Conservation (phyloP, 2,329 filamentous ascomycete genomes). For the Pseudogymnoascus sp. region DNA sequence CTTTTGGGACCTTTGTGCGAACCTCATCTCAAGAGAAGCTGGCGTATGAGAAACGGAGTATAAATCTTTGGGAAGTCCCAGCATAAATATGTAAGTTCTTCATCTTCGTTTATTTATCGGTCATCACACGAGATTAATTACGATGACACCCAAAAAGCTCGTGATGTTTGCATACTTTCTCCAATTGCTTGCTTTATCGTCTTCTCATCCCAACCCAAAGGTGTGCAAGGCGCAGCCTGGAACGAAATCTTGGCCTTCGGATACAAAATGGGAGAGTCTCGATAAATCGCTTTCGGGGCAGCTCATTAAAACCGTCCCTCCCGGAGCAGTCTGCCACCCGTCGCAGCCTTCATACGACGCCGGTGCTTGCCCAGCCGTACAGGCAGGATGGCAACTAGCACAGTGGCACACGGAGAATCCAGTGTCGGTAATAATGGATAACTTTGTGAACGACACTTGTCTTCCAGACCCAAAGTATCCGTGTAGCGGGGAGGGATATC, state of each 20-base stretch:
- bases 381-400: slow-evolving; percentile 28
- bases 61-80: neutral
- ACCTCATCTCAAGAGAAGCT: neutral
- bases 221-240: slow-evolving; percentile 44
- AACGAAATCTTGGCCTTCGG: slow-evolving; percentile 40
- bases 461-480: slow-evolving; percentile 34
- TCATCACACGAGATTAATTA: neutral
- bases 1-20: neutral
- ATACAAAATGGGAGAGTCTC: slow-evolving; percentile 37
- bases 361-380: slow-evolving; percentile 28
- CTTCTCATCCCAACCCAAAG: neutral
- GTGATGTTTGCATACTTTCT: neutral
- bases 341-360: slow-evolving; percentile 28
- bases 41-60: neutral
- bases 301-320: slow-evolving; percentile 37
- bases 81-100: neutral
- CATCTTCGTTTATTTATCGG: neutral
- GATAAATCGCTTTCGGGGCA: slow-evolving; percentile 38
- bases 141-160: neutral
- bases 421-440: slow-evolving; percentile 33
- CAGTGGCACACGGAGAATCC: slow-evolving; percentile 34
- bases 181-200: neutral
- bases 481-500: slow-evolving; percentile 35
- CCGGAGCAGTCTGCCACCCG: slow-evolving; percentile 39
- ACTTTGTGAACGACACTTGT: slow-evolving; percentile 45